A percentile compares a stretch with the other conserved stretches of the same genome.
These are phyloP conservation scores for Solanum medicagineum DNA, from an alignment of 257 asterid genomes.

Conservation along the genomic window DNA sequence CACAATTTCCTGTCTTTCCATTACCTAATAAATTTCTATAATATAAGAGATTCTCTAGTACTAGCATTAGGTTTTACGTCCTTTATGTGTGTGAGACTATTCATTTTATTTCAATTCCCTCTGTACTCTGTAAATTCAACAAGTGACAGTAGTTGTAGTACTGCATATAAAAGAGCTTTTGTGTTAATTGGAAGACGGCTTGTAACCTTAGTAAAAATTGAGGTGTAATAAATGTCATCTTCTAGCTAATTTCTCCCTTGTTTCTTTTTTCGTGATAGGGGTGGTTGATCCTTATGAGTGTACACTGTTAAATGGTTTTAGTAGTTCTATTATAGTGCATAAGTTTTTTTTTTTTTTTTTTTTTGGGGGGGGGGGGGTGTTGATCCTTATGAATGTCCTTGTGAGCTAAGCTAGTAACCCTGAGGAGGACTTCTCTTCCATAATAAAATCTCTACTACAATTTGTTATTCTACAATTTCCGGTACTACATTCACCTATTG, in stretches of 20 bases:
- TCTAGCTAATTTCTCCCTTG: neutral
- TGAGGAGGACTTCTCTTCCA: neutral
- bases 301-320: neutral
- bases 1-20: neutral
- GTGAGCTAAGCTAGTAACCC: neutral
- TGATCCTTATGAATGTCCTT: neutral
- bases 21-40: neutral
- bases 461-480: neutral
- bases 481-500: neutral
- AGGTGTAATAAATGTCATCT: neutral
- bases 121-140: no score
- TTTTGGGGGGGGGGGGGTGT: no score
- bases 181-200: neutral
- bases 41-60: neutral
- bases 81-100: neutral
- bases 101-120: neutral
- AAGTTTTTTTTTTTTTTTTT: neutral
- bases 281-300: neutral
- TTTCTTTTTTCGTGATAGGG: neutral
- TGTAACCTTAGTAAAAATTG: neutral
- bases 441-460: neutral
- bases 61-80: neutral
- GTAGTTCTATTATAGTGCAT: neutral
- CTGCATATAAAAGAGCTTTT: neutral
- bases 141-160: neutral